Conservation (phyloP, 805 yeast species). For the Myxozyma neglecta region DNA sequence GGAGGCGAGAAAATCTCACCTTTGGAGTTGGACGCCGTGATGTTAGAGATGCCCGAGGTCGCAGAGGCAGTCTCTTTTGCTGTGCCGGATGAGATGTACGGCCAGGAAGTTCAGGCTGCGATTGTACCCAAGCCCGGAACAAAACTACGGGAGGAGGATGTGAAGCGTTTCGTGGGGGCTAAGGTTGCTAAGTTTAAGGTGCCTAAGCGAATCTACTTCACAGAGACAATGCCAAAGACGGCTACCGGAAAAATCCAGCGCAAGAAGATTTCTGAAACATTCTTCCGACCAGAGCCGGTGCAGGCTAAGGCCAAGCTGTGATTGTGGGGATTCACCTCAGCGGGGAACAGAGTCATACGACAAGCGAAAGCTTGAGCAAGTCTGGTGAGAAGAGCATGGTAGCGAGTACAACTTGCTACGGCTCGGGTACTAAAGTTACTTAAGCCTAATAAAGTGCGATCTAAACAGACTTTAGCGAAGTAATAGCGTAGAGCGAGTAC, state of each 20-base stretch:
- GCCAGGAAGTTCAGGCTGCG: constrained; percentile 71
- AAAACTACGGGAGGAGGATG: constrained; percentile 45
- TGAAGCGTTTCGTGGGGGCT: constrained; percentile 48
- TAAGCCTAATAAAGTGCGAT: too few species aligned
- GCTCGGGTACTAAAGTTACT: too few species aligned
- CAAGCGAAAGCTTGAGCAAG: background rate
- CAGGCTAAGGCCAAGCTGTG: constrained; percentile 41
- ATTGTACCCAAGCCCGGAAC: constrained; percentile 51
- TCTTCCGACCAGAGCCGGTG: constrained; percentile 38
- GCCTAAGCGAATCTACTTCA: constrained; percentile 58
- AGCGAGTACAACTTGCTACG: background rate
- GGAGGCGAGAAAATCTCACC: constrained; percentile 78
- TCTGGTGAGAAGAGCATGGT: background rate
- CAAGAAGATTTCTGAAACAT: constrained; percentile 55
- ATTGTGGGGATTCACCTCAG: background rate
- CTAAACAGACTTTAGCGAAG: too few species aligned
- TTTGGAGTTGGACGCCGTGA: constrained; percentile 61
- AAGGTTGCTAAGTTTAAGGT: constrained; percentile 60
- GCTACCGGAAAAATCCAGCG: constrained; percentile 79
- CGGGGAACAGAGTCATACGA: background rate
- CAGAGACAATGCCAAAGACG: constrained; percentile 66
- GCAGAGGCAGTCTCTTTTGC: constrained; percentile 72
- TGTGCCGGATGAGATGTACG: constrained; percentile 65
- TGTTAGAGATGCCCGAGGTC: constrained; percentile 62
- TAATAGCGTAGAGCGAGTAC: too few species aligned